These are phyloP conservation scores for Yamadazyma dendronema DNA, from an alignment of 1,139 yeast genomes.

Conservation along the genomic window DNA sequence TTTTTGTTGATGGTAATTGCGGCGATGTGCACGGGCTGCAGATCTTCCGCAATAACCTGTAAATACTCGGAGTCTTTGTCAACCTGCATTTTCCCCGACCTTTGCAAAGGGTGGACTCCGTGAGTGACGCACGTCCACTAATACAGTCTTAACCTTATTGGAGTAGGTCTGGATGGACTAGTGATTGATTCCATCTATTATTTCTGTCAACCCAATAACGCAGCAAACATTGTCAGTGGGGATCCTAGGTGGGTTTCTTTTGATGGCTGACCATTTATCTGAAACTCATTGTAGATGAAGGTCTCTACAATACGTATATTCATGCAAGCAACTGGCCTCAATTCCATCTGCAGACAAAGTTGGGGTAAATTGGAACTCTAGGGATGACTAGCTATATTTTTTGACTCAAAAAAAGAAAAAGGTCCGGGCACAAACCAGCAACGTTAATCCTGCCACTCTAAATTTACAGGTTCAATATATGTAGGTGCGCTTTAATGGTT, in stretches of 20 bases:
- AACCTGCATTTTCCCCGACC: too few species aligned
- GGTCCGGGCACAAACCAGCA: background rate
- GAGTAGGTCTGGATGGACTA: too few species aligned
- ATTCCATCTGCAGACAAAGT: background rate
- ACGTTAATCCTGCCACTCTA: background rate
- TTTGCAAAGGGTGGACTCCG: too few species aligned
- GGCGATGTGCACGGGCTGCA: background rate
- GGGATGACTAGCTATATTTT: background rate
- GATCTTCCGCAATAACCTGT: conserved; percentile 1
- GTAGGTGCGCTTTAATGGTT: too few species aligned
- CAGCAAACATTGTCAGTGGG: too few species aligned
- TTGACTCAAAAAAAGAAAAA: background rate
- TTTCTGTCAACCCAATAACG: too few species aligned
- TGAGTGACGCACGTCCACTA: too few species aligned
- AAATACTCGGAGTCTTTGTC: too few species aligned
- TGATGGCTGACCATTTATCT: too few species aligned
- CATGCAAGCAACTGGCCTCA: background rate
- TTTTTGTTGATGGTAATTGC: background rate
- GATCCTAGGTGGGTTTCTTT: too few species aligned
- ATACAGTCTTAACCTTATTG: too few species aligned
- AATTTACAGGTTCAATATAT: background rate
- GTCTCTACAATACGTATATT: background rate
- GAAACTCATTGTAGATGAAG: background rate
- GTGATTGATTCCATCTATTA: too few species aligned
- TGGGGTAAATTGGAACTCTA: background rate